Percentiles rank a stretch among this genome's conserved stretches.
phyloP scores from a whole-genome alignment of 2,329 filamentous ascomycete species.

The Erysiphe pisi region DNA sequence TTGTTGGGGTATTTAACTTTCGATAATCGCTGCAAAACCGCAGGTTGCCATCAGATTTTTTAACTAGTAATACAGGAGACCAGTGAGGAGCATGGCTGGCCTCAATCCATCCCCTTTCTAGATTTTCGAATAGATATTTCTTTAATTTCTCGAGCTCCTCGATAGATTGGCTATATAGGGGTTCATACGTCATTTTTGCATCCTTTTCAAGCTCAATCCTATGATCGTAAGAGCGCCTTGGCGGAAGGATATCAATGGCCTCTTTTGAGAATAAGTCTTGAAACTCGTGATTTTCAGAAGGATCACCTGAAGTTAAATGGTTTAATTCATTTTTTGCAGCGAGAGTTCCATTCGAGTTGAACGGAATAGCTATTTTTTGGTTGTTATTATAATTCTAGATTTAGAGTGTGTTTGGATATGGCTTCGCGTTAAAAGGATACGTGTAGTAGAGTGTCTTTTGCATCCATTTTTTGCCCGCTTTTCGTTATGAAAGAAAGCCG shows the following conservation, averaged over 20 bases:
- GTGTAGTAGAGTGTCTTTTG: too few species aligned
- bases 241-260: constrained; percentile 12
- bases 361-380: too few species aligned
- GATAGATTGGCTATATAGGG: constrained; percentile 23
- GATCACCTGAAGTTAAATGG: too few species aligned
- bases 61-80: constrained; percentile 24
- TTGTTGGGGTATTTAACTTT: constrained; percentile 10
- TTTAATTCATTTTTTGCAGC: too few species aligned
- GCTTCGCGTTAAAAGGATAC: too few species aligned
- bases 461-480: background rate
- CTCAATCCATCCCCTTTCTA: constrained; percentile 28
- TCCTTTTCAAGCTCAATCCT: constrained; percentile 14
- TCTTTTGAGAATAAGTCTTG: background rate
- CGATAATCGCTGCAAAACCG: background rate
- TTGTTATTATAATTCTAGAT: too few species aligned
- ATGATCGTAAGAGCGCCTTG: constrained; percentile 15
- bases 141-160: background rate
- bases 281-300: background rate
- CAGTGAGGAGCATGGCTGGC: background rate
- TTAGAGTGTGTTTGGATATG: too few species aligned
- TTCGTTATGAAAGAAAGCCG: background rate
- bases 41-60: background rate
- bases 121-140: constrained; percentile 28
- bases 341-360: too few species aligned
- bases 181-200: background rate